Base-by-base conservation (phyloP, 805 yeast genomes). In the Ogataea nonfermentans region DNA sequence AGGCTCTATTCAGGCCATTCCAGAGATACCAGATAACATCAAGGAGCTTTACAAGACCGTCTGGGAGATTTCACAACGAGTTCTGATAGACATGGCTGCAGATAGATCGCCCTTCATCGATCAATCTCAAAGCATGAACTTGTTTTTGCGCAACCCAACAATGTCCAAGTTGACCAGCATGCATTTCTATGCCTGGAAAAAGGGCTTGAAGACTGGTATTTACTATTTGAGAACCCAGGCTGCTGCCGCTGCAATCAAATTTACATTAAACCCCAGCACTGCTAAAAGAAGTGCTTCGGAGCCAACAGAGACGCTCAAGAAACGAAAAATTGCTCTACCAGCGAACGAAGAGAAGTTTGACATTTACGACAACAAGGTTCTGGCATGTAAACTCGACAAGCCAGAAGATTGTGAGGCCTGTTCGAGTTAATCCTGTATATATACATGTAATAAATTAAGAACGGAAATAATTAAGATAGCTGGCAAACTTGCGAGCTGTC, bases 131-230 rank as follows among this genome's bases (percentile, higher is more conserved):
- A 82, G 93, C 32, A 70, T 93, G 73, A 93, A 91, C 63, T 79
- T 93, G 49, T 90, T 87, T 68, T 73, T 93, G 64, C 79, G 76
- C 61, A 81, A 81, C 46, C 97, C 97, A 44, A 89, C 98, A 2
- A 85, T 88, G 91, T 95, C 96, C 56, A 93, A 93, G 65, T 75
- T 93, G 60, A 93, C 98, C 5, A 80, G 93, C 49, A 93, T 93
- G 97, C 99, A 93, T 65, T 93, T 93, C 73, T 91, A 93, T 61
- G 98, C 96, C 33, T 93, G 99, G 99, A 85, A 86, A 72, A 88
- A 85, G 71, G 99, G 99, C 46, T 76, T 93, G 62, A 93, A 93
- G 76, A 93, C 99, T 4, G 99, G 99, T 58, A 91, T 93, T 95
- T 93, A 93, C 73, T 93, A 93, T 67, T 72, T 93, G 64, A 82